Percentiles rank a stretch among this genome's conserved stretches.
Conservation (phyloP, 768 basidiomycete species). For the Cubamyces sp. region DNA sequence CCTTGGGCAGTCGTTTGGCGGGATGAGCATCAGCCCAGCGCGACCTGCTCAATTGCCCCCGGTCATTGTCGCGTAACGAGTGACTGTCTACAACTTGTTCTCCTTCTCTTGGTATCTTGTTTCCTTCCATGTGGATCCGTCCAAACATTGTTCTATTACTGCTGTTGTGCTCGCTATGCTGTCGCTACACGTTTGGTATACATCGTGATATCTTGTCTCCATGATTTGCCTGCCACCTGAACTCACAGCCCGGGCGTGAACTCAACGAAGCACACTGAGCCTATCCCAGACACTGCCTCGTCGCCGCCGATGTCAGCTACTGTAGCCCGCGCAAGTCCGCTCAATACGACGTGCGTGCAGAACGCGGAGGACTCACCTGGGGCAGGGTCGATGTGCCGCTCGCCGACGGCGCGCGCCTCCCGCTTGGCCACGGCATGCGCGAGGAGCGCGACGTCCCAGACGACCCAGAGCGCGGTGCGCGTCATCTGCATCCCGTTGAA, state of each 20-base stretch:
- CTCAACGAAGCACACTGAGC: slow-evolving; percentile 1
- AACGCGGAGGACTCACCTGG: background rate
- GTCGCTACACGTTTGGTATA: slow-evolving; percentile 1
- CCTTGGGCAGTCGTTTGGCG: slow-evolving; percentile 70
- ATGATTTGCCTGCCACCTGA: no score
- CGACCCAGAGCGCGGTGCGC: slow-evolving; percentile 27
- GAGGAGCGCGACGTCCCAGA: slow-evolving; percentile 26
- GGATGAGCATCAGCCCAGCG: slow-evolving; percentile 84
- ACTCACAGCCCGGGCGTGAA: background rate
- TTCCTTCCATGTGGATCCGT: background rate
- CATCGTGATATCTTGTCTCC: background rate
- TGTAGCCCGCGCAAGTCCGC: background rate
- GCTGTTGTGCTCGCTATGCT: slow-evolving; percentile 8
- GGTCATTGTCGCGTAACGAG: background rate
- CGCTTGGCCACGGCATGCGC: slow-evolving; percentile 3
- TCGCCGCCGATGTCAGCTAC: background rate
- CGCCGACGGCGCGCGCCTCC: background rate
- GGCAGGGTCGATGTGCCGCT: background rate
- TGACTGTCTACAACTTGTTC: no score
- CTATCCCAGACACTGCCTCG: background rate
- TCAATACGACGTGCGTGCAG: background rate
- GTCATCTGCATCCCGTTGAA: slow-evolving; percentile 27
- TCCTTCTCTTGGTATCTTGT: background rate
- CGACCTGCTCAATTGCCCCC: slow-evolving; percentile 21
- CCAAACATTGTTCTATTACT: background rate